Conservation (phyloP, 2,329 filamentous ascomycete species). For the Coniochaeta sp. region DNA sequence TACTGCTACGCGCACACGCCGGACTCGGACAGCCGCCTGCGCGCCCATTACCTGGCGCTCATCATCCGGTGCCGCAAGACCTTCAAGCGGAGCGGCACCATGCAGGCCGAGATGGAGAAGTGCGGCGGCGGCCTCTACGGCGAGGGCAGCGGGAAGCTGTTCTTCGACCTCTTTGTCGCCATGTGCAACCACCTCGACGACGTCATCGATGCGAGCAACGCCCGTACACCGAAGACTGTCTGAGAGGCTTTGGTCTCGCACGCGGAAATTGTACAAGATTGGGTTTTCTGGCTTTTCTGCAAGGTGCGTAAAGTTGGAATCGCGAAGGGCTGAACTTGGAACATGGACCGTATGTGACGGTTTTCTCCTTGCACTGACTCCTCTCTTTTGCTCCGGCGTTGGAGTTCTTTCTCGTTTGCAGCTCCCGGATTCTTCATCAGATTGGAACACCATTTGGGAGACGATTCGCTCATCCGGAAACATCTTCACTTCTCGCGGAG, state of each 20-base stretch:
- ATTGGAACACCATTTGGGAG: slow-evolving; percentile 44
- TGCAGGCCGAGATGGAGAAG: slow-evolving; percentile 97
- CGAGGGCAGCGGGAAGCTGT: slow-evolving; percentile 60
- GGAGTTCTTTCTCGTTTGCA: slow-evolving; percentile 28
- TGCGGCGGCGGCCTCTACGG: slow-evolving; percentile 45
- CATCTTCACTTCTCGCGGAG: slow-evolving; percentile 43
- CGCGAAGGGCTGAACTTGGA: slow-evolving; percentile 6
- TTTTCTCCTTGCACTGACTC: slow-evolving; percentile 9
- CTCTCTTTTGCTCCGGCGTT: slow-evolving; percentile 17
- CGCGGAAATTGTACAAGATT: slow-evolving; percentile 10
- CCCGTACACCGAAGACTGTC: slow-evolving; percentile 50
- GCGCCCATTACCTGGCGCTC: slow-evolving; percentile 93
- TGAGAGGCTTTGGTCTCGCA: slow-evolving; percentile 26
- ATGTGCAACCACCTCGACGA: slow-evolving; percentile 99
- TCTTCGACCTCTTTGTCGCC: slow-evolving; percentile 96
- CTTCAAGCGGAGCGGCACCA: slow-evolving; percentile 96
- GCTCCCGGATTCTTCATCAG: slow-evolving; percentile 33
- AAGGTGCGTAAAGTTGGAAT: slow-evolving; percentile 10
- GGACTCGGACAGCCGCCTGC: slow-evolving; percentile 83
- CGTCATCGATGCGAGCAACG: slow-evolving; percentile 77
- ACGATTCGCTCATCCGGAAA: slow-evolving; percentile 11
- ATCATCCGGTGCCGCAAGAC: slow-evolving; percentile 96
- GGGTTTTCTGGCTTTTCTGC: slow-evolving; percentile 15
- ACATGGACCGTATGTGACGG: slow-evolving; percentile 6
- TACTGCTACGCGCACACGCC: slow-evolving; percentile 95